phyloP scores from a whole-genome alignment of 2,329 filamentous ascomycete species.

The Sporothrix sp. region DNA sequence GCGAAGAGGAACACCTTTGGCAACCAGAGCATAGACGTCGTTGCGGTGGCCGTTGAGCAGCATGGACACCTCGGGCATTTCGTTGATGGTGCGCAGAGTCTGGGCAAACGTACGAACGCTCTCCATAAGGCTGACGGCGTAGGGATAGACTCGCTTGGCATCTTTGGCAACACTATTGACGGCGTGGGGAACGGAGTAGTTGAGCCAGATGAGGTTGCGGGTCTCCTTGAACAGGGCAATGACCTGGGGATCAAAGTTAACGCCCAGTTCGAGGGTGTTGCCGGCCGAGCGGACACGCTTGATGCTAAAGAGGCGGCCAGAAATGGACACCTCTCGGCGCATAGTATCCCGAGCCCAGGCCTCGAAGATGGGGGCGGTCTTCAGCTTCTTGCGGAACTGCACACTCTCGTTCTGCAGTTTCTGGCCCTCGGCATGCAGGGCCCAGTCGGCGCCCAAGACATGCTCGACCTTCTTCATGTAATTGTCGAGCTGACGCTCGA shows the following conservation, averaged over 20 bases:
- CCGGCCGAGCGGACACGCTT: conserved; percentile 80
- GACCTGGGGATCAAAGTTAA: conserved; percentile 96
- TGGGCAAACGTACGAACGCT: conserved; percentile 90
- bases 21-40: conserved; percentile 73
- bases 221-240: conserved; percentile 99
- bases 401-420: conserved; percentile 87
- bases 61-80: conserved; percentile 80
- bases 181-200: conserved; percentile 85
- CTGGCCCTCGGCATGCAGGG: conserved; percentile 85
- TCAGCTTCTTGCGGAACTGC: conserved; percentile 90
- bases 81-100: conserved; percentile 71
- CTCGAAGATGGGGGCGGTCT: conserved; percentile 88
- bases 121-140: conserved; percentile 96
- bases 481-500: conserved; percentile 86
- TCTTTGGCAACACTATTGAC: conserved; percentile 96
- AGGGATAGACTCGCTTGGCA: conserved; percentile 96
- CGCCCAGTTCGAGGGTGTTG: conserved; percentile 74
- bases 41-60: conserved; percentile 86
- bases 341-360: conserved; percentile 90
- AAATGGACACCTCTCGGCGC: conserved; percentile 79
- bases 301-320: conserved; percentile 85
- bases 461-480: conserved; percentile 99
- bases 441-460: conserved; percentile 90
- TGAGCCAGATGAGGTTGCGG: conserved; percentile 88
- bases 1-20: conserved; percentile 77